Evolutionary conservation across 306 rosid genomes (phyloP).

Genomic region (Vicia faba): DNA sequence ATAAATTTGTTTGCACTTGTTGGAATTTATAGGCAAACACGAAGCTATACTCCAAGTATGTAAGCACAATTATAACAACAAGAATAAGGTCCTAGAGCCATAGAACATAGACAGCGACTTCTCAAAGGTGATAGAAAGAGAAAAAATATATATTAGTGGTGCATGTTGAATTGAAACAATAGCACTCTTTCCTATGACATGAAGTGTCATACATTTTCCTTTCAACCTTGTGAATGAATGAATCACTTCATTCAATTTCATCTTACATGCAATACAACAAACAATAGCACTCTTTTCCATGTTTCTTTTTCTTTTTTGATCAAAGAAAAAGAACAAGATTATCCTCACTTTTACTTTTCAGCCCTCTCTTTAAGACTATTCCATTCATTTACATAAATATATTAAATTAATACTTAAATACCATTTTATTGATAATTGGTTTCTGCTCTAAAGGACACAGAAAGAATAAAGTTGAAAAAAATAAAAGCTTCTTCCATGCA

Average conservation of each 20-base stretch:
- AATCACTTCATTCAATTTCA: constrained; percentile 35
- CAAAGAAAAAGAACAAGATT: constrained; percentile 50
- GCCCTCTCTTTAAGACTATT: constrained; percentile 75
- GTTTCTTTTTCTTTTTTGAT: constrained; percentile 45
- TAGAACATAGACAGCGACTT: constrained; percentile 49
- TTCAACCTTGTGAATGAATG: constrained; percentile 37
- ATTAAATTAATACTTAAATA: constrained; percentile 31
- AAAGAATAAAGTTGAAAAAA: constrained; percentile 67
- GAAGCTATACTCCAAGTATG: constrained; percentile 31
- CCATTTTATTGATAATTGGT: constrained; percentile 52
- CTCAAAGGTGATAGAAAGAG: constrained; percentile 46
- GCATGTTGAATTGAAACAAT: constrained; percentile 32
- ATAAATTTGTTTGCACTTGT: constrained; percentile 30
- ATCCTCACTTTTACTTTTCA: constrained; percentile 64
- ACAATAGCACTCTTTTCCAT: constrained; percentile 81
- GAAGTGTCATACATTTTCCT: constrained; percentile 47
- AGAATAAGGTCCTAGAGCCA: constrained; percentile 33
- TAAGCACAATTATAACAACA: constrained; percentile 44
- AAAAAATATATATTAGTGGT: constrained; percentile 1
- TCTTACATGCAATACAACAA: constrained; percentile 49
- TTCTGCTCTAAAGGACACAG: constrained; percentile 66
- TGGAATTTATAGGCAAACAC: constrained; percentile 40
- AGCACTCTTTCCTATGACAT: constrained; percentile 63
- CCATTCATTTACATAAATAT: constrained; percentile 40
- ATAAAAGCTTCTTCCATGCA: constrained; percentile 67